Conservation (phyloP, 2,329 filamentous ascomycete genomes). For the Ceratocystis eucalypticola region DNA sequence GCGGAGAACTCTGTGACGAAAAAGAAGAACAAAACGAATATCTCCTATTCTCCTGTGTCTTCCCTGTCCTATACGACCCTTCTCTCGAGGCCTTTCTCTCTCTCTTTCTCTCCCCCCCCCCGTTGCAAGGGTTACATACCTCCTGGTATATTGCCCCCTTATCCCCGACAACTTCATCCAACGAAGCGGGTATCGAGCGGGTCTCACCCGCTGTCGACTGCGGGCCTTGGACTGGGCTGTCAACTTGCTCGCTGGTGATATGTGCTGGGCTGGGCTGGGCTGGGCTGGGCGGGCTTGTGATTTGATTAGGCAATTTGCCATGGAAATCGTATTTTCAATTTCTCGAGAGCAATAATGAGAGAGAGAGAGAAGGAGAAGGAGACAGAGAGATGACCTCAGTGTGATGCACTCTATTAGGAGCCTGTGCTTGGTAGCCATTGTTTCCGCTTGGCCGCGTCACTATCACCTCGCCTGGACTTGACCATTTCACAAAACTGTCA, state of each 20-base stretch:
- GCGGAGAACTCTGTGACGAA: neutral
- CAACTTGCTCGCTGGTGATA: neutral
- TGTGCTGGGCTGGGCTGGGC: neutral
- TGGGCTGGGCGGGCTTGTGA: too few species aligned
- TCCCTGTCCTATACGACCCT: neutral
- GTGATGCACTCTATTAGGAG: too few species aligned
- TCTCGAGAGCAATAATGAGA: too few species aligned
- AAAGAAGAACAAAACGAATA: neutral
- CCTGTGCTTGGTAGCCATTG: too few species aligned
- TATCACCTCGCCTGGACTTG: neutral
- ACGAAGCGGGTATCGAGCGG: neutral
- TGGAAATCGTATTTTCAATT: too few species aligned
- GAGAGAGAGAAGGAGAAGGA: too few species aligned
- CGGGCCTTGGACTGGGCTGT: neutral
- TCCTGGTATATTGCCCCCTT: neutral
- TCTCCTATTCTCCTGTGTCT: neutral
- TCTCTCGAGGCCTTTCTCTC: neutral
- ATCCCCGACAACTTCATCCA: neutral
- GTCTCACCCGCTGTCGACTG: neutral
- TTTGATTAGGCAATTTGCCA: too few species aligned
- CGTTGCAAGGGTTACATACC: neutral
- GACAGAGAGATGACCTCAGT: too few species aligned
- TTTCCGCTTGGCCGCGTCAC: neutral
- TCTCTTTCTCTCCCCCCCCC: neutral
- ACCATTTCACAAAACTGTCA: neutral